Conservation (phyloP, 768 basidiomycete species). For the Sutorius australiensis region DNA sequence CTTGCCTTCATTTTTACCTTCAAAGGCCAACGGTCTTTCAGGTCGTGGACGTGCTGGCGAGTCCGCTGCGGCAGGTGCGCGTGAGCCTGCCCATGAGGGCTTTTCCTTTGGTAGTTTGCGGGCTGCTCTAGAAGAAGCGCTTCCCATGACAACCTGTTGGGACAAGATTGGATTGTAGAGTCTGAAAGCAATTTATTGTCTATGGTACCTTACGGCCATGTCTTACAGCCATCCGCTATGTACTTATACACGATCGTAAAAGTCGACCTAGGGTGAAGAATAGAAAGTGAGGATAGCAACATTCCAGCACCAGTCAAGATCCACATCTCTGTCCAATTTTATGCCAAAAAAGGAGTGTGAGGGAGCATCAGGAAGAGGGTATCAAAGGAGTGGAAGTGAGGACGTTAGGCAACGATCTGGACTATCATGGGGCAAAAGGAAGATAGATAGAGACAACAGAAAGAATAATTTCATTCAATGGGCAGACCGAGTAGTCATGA, state of each 20-base stretch:
- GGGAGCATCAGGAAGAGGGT: slow-evolving; percentile 21
- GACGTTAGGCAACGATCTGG: slow-evolving; percentile 25
- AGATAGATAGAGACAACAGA: slow-evolving; percentile 33
- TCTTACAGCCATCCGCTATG: slow-evolving; percentile 38
- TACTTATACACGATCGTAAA: slow-evolving; percentile 38
- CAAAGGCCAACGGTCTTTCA: slow-evolving; percentile 40
- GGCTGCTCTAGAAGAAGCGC: slow-evolving; percentile 54
- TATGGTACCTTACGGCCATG: slow-evolving; percentile 33
- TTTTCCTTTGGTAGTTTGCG: slow-evolving; percentile 52
- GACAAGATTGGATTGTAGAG: too few relatives aligned
- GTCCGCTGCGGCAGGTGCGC: slow-evolving; percentile 28
- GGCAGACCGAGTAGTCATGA: slow-evolving; percentile 41
- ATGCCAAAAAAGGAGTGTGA: slow-evolving; percentile 25
- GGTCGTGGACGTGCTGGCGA: slow-evolving; percentile 12
- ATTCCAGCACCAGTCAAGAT: slow-evolving; percentile 31
- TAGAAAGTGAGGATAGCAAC: slow-evolving; percentile 30
- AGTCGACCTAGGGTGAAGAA: slow-evolving; percentile 31
- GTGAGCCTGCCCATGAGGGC: slow-evolving; percentile 48
- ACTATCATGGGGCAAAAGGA: slow-evolving; percentile 21
- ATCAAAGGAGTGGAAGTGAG: slow-evolving; percentile 29
- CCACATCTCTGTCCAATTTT: slow-evolving; percentile 21
- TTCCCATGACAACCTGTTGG: slow-evolving; percentile 64
- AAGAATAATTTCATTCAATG: slow-evolving; percentile 31
- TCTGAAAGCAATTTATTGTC: slow-evolving; percentile 26
- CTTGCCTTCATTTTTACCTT: slow-evolving; percentile 49